phyloP scores from a whole-genome alignment of 768 basidiomycete species.

The Lyophyllum semitale region DNA sequence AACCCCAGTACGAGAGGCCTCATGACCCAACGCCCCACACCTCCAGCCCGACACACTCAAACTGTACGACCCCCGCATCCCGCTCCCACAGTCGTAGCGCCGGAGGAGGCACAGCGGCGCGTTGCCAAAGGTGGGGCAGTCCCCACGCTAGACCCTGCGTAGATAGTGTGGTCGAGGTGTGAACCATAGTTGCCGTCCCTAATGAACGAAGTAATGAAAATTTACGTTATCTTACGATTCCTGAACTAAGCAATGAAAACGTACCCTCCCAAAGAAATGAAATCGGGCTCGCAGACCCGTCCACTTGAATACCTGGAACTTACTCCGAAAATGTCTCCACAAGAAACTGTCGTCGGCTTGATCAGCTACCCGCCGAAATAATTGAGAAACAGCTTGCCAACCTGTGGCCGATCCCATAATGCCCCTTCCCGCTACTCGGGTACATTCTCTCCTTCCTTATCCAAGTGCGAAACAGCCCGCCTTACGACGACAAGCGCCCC shows the following conservation, averaged over 20 bases:
- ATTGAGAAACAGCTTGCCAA: slow-evolving; percentile 29
- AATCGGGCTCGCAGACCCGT: slow-evolving; percentile 87
- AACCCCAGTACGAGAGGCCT: too few species aligned
- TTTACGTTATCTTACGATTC: too few species aligned
- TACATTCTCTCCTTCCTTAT: slow-evolving; percentile 76
- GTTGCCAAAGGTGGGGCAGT: slow-evolving; percentile 87
- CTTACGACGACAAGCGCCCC: slow-evolving; percentile 62
- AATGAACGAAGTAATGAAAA: neutral
- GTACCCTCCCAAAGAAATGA: slow-evolving; percentile 89
- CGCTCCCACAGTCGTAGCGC: slow-evolving; percentile 41
- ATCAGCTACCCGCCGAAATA: too few species aligned
- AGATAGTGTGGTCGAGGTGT: slow-evolving; percentile 80
- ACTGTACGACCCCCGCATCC: slow-evolving; percentile 59
- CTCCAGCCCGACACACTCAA: slow-evolving; percentile 91
- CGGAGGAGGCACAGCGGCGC: slow-evolving; percentile 71
- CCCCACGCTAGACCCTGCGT: slow-evolving; percentile 82
- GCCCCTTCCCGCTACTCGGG: slow-evolving; percentile 59
- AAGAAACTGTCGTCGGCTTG: slow-evolving; percentile 59
- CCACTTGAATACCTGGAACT: slow-evolving; percentile 71
- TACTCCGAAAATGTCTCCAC: slow-evolving; percentile 59
- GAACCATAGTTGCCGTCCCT: slow-evolving; percentile 89
- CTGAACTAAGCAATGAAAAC: slow-evolving; percentile 29
- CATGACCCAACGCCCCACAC: slow-evolving; percentile 79
- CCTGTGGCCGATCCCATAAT: slow-evolving; percentile 92
- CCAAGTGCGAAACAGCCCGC: slow-evolving; percentile 77